Evolutionary conservation across 352 stramenopile species (phyloP), one percentile per base, ranked within the genome.

Genomic region (Aphanomyces euteiches): DNA sequence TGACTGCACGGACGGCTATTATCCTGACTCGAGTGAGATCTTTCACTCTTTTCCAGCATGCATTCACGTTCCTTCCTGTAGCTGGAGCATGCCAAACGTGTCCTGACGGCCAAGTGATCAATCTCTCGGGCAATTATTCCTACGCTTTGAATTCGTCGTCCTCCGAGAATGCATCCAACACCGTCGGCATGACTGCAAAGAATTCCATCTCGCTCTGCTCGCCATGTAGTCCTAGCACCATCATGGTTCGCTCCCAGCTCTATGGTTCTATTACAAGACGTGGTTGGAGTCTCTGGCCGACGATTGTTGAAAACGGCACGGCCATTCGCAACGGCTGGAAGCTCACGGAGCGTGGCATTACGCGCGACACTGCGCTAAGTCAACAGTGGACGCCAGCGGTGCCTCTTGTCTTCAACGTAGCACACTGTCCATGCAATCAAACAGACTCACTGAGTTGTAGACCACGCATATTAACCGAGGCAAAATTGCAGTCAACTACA

Each of bases 1-100:
- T 15, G 79, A 65, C 1, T 94, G 86, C 64, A 75, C 76, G 36
- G 74, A 73, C 8, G 86, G 86, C 0, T 89, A 82, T 57, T 39
- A 78, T 13, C 43, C 68, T 41, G 72, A 87, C 17, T 72, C 69
- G 1, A 73, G 79, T 56, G 78, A 41, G 19, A 5, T 47, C 28
- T 47, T 10, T 21, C 34, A 45, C 10, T 4, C 40, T 10, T 17
- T 7, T 10, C 40, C 40, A 4, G 34, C 50, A 36, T 28, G 28
- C 2, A n/a, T 8, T 47, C 7, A 56, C 59, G 28, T 45, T 17
- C 5, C 39, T 5, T 47, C 38, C 4, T 17, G 2, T 61, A 70
- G 64, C 15, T 61, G 64, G 64, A 19, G 64, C 61, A 15, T 90
- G 83, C 66, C 78, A 78, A 43, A 74, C 73, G 17, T 90, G 83